A percentile compares a stretch with the other conserved stretches of the same genome.
Conservation (phyloP, 129 eudicot species). For the Arctium lappa region DNA sequence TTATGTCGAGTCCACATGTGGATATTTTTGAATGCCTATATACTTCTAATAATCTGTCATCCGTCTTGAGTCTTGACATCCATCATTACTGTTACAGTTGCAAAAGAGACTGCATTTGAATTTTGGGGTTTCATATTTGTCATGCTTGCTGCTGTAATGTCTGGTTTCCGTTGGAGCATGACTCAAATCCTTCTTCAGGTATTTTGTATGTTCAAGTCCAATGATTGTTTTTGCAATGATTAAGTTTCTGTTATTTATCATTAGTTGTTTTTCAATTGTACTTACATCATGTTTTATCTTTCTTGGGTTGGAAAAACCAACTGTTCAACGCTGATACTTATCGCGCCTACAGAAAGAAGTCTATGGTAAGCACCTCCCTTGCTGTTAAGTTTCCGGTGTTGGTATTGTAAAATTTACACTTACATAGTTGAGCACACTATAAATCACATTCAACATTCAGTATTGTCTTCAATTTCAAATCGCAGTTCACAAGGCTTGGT, state of each 20-base stretch:
- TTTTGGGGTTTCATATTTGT: constrained; percentile 93
- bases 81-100: constrained; percentile 46
- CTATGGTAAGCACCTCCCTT: constrained; percentile 62
- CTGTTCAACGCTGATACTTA: constrained; percentile 31
- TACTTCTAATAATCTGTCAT: constrained; percentile 10
- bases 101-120: constrained; percentile 91
- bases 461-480: not conserved
- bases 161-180: constrained; percentile 98
- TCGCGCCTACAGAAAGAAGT: constrained; percentile 66
- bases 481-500: not conserved
- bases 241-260: not conserved
- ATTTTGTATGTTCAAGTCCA: not conserved
- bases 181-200: constrained; percentile 99
- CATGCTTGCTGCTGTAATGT: constrained; percentile 99
- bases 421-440: not conserved
- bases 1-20: not conserved
- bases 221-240: not conserved
- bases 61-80: not conserved
- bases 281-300: constrained; percentile 25
- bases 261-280: not conserved
- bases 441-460: not conserved
- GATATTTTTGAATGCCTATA: not conserved
- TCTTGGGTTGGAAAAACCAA: constrained; percentile 23
- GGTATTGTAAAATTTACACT: not conserved
- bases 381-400: constrained; percentile 1